phyloP scores from a whole-genome alignment of 75 land plant species.

The Azolla pinnata region DNA sequence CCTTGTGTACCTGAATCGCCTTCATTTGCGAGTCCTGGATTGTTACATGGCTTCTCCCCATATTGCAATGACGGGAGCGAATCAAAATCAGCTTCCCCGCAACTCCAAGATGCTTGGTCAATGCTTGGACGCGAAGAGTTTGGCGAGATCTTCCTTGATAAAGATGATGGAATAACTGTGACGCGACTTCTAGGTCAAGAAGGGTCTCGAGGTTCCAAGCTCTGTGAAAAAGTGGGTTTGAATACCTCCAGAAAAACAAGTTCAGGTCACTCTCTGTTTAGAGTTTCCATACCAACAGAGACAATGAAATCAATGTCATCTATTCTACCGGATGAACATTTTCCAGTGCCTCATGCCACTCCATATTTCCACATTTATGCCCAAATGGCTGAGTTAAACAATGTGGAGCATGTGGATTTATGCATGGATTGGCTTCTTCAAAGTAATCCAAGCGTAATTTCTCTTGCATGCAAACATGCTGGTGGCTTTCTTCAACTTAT shows the following conservation, averaged over 20 bases:
- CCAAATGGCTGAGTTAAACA: neutral
- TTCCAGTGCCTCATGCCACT: neutral
- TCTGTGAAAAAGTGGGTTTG: neutral
- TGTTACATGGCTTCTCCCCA: too few species aligned
- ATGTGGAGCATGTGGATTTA: neutral
- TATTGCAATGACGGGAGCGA: too few species aligned
- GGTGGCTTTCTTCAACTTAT: neutral
- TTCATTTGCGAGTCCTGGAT: too few species aligned
- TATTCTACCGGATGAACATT: neutral
- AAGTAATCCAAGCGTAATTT: neutral
- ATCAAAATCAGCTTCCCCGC: too few species aligned
- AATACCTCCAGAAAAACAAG: neutral
- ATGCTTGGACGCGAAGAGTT: neutral
- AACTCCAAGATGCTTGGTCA: too few species aligned
- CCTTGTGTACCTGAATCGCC: too few species aligned
- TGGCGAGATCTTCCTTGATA: neutral
- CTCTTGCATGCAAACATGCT: neutral
- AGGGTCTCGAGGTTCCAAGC: too few species aligned
- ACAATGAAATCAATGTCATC: neutral
- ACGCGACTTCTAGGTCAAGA: neutral
- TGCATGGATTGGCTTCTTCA: slow-evolving; percentile 1
- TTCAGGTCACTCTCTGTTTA: too few species aligned
- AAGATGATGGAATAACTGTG: neutral
- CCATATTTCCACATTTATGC: neutral
- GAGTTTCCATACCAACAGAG: neutral